Conservation (phyloP, 1,284 basidiomycete genomes). For the Thelephora terrestris region DNA sequence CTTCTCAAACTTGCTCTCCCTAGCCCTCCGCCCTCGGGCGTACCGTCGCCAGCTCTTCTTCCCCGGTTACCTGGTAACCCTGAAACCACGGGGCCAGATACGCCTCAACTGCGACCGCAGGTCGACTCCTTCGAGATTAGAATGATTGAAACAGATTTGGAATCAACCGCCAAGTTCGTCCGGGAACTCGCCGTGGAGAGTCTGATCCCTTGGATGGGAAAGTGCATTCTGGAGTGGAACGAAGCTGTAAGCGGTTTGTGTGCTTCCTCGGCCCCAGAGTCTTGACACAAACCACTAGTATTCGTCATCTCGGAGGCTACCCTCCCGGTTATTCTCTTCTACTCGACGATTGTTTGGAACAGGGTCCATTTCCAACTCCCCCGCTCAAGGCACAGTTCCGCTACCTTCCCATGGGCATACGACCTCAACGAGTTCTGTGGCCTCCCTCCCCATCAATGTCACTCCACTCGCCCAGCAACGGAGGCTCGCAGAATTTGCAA, state of each 20-base stretch:
- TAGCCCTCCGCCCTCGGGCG: slow-evolving; percentile 46
- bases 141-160: slow-evolving; percentile 71
- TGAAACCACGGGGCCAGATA: neutral
- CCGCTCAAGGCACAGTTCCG: slow-evolving; percentile 30
- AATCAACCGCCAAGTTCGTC: slow-evolving; percentile 72
- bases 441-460: slow-evolving; percentile 18
- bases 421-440: slow-evolving; percentile 25
- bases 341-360: slow-evolving; percentile 86
- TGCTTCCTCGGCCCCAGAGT: neutral
- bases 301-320: slow-evolving; percentile 73
- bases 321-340: slow-evolving; percentile 75
- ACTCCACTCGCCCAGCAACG: slow-evolving; percentile 51
- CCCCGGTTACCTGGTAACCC: slow-evolving; percentile 49
- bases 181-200: slow-evolving; percentile 89
- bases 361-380: slow-evolving; percentile 28
- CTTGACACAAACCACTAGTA: slow-evolving; percentile 35
- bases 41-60: slow-evolving; percentile 52
- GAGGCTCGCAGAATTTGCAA: slow-evolving; percentile 93
- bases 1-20: slow-evolving; percentile 55
- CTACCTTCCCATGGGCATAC: slow-evolving; percentile 27
- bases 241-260: slow-evolving; percentile 50
- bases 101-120: neutral
- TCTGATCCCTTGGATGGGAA: slow-evolving; percentile 95
- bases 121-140: slow-evolving; percentile 31
- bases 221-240: slow-evolving; percentile 88